phyloP scores from a whole-genome alignment of 2,329 filamentous ascomycete genomes.

The Byssochlamys sp. region DNA sequence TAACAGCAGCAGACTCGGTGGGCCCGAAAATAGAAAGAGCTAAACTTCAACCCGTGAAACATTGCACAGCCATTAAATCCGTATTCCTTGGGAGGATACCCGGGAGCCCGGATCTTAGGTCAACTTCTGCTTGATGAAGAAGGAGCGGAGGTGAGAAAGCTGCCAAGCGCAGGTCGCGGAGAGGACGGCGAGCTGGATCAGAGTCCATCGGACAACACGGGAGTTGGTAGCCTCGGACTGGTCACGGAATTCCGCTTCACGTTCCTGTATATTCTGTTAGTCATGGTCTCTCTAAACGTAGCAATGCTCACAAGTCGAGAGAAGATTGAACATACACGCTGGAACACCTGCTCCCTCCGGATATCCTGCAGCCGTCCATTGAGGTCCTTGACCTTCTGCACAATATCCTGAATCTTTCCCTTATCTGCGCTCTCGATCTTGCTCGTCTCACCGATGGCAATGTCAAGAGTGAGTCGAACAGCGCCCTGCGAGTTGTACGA shows the following conservation, averaged over 20 bases:
- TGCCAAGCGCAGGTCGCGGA: conserved; percentile 92
- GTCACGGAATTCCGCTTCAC: conserved; percentile 94
- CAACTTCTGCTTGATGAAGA: conserved; percentile 99
- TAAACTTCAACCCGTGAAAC: background rate
- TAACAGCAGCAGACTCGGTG: background rate
- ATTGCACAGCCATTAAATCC: background rate
- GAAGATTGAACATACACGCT: conserved; percentile 54
- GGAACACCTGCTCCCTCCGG: conserved; percentile 88
- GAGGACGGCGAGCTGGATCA: conserved; percentile 78
- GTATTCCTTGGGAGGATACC: background rate
- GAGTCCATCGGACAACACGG: conserved; percentile 84
- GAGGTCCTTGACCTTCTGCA: conserved; percentile 77
- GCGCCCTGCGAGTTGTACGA: conserved; percentile 59
- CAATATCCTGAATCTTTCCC: conserved; percentile 81
- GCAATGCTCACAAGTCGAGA: background rate
- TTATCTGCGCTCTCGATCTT: conserved; percentile 91
- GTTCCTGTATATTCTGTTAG: conserved; percentile 53
- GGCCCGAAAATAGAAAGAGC: background rate
- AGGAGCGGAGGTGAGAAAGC: conserved; percentile 83
- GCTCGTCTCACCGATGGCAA: conserved; percentile 89
- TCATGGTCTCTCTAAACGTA: background rate
- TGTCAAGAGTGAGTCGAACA: conserved; percentile 74
- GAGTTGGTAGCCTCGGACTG: conserved; percentile 89
- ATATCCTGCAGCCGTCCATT: conserved; percentile 82
- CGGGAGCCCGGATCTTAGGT: conserved; percentile 50